Evolutionary conservation across 257 asterid species (phyloP).

Genomic region (Agastache rugosa): DNA sequence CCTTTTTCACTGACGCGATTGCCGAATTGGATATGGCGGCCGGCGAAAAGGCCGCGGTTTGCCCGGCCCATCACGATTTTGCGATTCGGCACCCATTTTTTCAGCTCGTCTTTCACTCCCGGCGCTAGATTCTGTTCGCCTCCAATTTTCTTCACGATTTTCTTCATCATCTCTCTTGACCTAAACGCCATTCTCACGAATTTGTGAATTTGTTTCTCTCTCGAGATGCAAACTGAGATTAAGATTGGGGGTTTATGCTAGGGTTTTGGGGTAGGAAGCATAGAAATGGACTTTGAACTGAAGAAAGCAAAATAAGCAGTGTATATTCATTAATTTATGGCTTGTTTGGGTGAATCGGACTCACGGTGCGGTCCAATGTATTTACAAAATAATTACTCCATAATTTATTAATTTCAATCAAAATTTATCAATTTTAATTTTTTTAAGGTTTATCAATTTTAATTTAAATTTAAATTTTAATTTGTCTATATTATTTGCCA

Average conservation of each 20-base stretch:
- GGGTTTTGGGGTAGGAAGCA: conserved; percentile 37
- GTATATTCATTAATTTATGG: neutral
- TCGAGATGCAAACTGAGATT: neutral
- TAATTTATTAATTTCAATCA: too few relatives aligned
- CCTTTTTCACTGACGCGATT: conserved; percentile 90
- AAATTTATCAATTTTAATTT: too few relatives aligned
- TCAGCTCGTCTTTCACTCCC: conserved; percentile 62
- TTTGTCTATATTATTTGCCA: too few relatives aligned
- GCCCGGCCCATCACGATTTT: conserved; percentile 93
- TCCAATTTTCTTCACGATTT: conserved; percentile 73
- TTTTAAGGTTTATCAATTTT: too few relatives aligned
- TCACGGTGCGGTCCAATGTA: too few relatives aligned
- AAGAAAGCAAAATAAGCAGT: neutral
- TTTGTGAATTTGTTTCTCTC: neutral
- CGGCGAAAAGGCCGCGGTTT: conserved; percentile 89
- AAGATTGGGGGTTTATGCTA: conserved; percentile 26
- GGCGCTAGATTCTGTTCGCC: conserved; percentile 83
- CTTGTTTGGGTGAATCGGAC: neutral
- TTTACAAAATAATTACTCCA: too few relatives aligned
- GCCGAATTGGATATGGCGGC: conserved; percentile 93
- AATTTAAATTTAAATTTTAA: too few relatives aligned
- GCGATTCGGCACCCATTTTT: conserved; percentile 63
- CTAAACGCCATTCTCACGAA: conserved; percentile 69
- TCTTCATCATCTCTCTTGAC: conserved; percentile 85
- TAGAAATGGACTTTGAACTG: neutral